Evolutionary conservation across 805 yeast genomes (phyloP).

Genomic region (Cyberlindnera suaveolens): DNA sequence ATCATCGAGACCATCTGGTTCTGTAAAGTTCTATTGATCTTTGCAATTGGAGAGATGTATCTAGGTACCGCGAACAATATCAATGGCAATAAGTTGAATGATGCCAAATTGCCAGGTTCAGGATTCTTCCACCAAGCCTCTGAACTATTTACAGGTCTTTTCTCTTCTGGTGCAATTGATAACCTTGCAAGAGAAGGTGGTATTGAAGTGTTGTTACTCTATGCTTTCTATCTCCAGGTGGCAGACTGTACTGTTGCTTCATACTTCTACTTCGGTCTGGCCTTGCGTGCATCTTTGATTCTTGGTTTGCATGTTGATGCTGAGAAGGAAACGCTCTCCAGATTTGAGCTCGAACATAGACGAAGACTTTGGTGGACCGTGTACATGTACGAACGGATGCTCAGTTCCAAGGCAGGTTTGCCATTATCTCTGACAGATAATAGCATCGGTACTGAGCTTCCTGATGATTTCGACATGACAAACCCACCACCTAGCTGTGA

Average conservation of each 20-base stretch:
- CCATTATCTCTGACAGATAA: constrained; percentile 77
- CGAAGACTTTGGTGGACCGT: constrained; percentile 85
- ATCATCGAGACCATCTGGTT: constrained; percentile 75
- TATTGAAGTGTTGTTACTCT: constrained; percentile 64
- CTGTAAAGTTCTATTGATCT: constrained; percentile 65
- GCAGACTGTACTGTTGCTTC: constrained; percentile 82
- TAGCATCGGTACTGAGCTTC: constrained; percentile 72
- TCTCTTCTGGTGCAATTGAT: constrained; percentile 76
- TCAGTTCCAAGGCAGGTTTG: constrained; percentile 75
- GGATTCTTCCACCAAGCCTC: constrained; percentile 75
- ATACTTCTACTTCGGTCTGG: constrained; percentile 73
- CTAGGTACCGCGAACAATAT: constrained; percentile 65
- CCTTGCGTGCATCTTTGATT: constrained; percentile 63
- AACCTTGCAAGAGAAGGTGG: constrained; percentile 76
- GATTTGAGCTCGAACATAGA: constrained; percentile 74
- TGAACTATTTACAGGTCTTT: constrained; percentile 69
- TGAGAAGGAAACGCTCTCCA: constrained; percentile 57
- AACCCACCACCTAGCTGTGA: constrained; percentile 54
- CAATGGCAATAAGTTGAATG: constrained; percentile 37
- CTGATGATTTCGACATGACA: constrained; percentile 63
- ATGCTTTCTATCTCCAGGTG: constrained; percentile 76
- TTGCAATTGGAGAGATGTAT: constrained; percentile 81
- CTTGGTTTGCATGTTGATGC: constrained; percentile 82
- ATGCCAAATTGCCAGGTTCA: constrained; percentile 64
- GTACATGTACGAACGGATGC: constrained; percentile 77